Percentiles rank a stretch among this genome's conserved stretches.
phyloP scores from a whole-genome alignment of 1,284 basidiomycete species.

The Rugosomyces carneus region DNA sequence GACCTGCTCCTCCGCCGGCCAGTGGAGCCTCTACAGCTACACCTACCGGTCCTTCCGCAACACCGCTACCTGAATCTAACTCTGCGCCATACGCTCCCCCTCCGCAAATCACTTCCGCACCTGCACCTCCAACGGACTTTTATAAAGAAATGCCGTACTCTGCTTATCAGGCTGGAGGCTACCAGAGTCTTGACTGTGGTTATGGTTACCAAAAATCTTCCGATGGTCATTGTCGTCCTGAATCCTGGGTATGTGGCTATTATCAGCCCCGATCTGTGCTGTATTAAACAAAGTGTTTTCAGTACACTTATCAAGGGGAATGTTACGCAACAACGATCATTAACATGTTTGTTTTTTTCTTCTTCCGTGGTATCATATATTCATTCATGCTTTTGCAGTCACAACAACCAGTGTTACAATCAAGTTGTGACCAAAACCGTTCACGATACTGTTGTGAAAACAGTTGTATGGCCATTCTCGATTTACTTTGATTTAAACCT shows the following conservation, averaged over 20 bases:
- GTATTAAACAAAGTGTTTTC: slow-evolving; percentile 9
- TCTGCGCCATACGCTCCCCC: slow-evolving; percentile 28
- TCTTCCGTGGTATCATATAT: not conserved
- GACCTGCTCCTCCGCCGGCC: not conserved
- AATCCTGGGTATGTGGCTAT: slow-evolving; percentile 48
- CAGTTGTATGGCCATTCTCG: slow-evolving; percentile 17
- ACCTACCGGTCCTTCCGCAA: not conserved
- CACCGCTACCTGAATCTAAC: not conserved
- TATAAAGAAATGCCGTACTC: slow-evolving; percentile 51
- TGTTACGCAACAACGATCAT: slow-evolving; percentile 67
- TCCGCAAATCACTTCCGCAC: slow-evolving; percentile 17
- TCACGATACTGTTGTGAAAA: slow-evolving; percentile 21
- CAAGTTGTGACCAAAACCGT: slow-evolving; percentile 33
- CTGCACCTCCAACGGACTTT: slow-evolving; percentile 28
- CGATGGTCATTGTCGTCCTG: slow-evolving; percentile 46
- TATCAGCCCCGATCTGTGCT: slow-evolving; percentile 5
- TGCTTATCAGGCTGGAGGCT: slow-evolving; percentile 53
- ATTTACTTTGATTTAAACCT: not conserved
- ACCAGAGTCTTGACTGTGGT: slow-evolving; percentile 57
- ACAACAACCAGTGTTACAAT: slow-evolving; percentile 16
- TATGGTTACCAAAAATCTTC: slow-evolving; percentile 54
- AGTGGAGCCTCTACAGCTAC: not conserved
- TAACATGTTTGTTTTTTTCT: slow-evolving; percentile 28
- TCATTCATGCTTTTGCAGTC: slow-evolving; percentile 12
- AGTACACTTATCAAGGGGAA: slow-evolving; percentile 38